Base-by-base conservation (phyloP, 805 yeast species). In the Candida vartiovaarae region DNA sequence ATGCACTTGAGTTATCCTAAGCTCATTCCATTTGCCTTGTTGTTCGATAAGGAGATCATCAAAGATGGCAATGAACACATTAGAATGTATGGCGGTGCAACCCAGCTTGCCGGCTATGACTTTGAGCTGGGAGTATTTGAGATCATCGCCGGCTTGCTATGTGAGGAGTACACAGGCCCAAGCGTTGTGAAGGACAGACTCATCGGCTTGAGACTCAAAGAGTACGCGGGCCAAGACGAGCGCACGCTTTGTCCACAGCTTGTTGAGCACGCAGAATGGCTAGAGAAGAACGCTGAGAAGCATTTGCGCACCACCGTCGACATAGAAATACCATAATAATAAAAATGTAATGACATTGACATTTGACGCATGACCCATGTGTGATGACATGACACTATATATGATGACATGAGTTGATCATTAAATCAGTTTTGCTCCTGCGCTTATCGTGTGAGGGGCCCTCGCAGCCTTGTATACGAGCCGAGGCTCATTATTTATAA, bases 1-100 rank as follows among this genome's bases (percentile, higher is more conserved):
- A 71, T 78, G 75, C 85, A 78, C 59, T 61, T 78, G 48, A 75
- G 81, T 15, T 77, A 79, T 54, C 85, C 85, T 11, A 79, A 74
- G 49, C 62, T 67, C 25, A 56, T 57, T 32, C 70, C 72, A 24
- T 59, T 56, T 34, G 53, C 57, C 1, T 41, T 61, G 25, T 39
- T 60, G 25, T 34, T 54, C 23, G 59, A 60, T 34, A n/a, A 54
- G 6, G 64, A 60, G 42, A 59, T 57, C 35, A 48, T 53, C 34
- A 53, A 51, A 34, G 39, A 36, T 24, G 50, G 45, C 25, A 56
- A 51, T 5, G 33, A 49, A 10, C 70, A 68, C 41, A 46, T 62
- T 7, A 55, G 66, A 45, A 50, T 68, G 56, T 70, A 70, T 48
- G 42, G 45, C 2, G 50, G 59, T 6, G 9, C 51, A 1, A 57